These are phyloP conservation scores for Prosopis cineraria DNA, from an alignment of 306 rosid genomes.

Conservation along the genomic window DNA sequence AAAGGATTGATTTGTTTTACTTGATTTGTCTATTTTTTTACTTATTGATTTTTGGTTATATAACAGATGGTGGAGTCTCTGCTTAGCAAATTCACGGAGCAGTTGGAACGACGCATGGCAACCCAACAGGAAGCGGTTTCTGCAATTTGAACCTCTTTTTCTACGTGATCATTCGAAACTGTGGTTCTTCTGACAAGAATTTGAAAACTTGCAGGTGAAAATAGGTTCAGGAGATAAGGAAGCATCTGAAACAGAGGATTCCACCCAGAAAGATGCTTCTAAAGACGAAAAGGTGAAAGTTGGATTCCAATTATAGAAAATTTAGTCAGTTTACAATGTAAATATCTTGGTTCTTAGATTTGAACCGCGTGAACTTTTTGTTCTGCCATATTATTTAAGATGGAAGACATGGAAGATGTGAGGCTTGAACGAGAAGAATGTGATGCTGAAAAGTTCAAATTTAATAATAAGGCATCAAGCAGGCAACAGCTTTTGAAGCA, in stretches of 20 bases:
- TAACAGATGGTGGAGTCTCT: constrained; percentile 77
- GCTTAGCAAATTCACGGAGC: constrained; percentile 78
- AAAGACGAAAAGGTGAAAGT: constrained; percentile 53
- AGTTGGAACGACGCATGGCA: constrained; percentile 64
- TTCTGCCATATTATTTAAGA: constrained; percentile 43
- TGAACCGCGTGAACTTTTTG: constrained; percentile 15
- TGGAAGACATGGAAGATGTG: constrained; percentile 47
- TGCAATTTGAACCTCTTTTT: constrained; percentile 26
- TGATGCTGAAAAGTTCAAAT: constrained; percentile 25
- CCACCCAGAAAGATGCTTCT: constrained; percentile 48
- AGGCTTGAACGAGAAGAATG: constrained; percentile 41
- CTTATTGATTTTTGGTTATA: constrained; percentile 10
- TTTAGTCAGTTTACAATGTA: constrained; percentile 2
- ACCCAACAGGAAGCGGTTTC: constrained; percentile 56
- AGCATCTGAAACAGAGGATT: constrained; percentile 35
- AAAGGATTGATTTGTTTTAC: background rate
- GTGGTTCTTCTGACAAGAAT: constrained; percentile 17
- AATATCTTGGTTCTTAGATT: background rate
- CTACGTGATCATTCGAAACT: background rate
- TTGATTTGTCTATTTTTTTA: too few relatives aligned
- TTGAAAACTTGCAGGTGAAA: constrained; percentile 49
- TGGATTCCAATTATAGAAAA: constrained; percentile 23
- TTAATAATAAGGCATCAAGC: constrained; percentile 36
- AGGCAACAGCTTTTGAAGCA: constrained; percentile 38
- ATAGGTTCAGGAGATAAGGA: constrained; percentile 44